Evolutionary conservation across 768 basidiomycete species (phyloP), one percentile per base, ranked within the genome.

Genomic region (Termitomyces titanicus): DNA sequence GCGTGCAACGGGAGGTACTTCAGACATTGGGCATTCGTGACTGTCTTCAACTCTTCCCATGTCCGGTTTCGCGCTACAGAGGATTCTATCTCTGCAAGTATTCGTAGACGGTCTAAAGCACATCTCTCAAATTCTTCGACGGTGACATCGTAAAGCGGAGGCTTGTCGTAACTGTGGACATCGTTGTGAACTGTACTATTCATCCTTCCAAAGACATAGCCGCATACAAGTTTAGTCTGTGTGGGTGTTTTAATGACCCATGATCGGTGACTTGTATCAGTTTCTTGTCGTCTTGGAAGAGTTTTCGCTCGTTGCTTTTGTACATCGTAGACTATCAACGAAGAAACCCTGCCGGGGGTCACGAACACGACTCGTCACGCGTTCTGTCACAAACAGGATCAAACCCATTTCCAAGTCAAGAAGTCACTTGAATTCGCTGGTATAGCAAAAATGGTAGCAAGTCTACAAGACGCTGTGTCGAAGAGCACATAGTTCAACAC

Each of bases 61-160:
- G 86, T 68, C 39, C 91, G 75, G 65, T 94, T 93, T 33, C 94
- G 88, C 10, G 86, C 89, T 57, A 84, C 82, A 4, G 89, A 93
- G 1, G 94, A 87, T 65, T 96, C 94, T 53, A 97, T 95, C 67
- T 95, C 93, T 15, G 90, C 88, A 17, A 97, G 80, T 17, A 97
- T 79, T 25, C 92, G 84, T 31, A 99, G 79, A 35, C 97, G 77
- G 61, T 96, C 85, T 20, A 99, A 77, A 0, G 97, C 97, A 66
- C 81, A 91, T 3, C 80, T 86, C 68, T 99, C 97, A 62, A 99
- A 99, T 59, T 98, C 91, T 68, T 98, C 97, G 17, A 98, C 76
- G 1, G 94, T 94, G 18, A 98, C 87, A 64, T 98, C 94, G 53
- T 86, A 86, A 15, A 80, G 69, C 18, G 97, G 97, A 20, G 95